These are phyloP conservation scores for Paracoccidioides brasiliensis DNA, from an alignment of 2,329 filamentous ascomycete species.

Conservation along the genomic window DNA sequence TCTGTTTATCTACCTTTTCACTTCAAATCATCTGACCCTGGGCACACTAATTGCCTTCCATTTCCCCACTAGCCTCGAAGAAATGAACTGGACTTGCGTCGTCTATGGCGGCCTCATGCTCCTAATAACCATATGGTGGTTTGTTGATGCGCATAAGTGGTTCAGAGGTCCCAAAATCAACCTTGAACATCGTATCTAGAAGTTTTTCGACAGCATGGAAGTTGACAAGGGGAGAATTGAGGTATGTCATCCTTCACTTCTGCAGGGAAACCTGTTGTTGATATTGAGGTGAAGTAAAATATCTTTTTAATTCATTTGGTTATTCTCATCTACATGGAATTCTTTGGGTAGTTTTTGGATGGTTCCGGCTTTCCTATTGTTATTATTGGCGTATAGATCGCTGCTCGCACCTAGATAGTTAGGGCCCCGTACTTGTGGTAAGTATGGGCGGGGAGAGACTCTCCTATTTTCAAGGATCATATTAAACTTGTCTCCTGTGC, in stretches of 20 bases:
- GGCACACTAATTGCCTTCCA: not conserved
- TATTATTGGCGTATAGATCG: no score
- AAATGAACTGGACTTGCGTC: conserved; percentile 58
- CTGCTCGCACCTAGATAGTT: no score
- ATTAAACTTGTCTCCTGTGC: no score
- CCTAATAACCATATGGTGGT: conserved; percentile 47
- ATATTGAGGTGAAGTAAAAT: not conserved
- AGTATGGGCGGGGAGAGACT: no score
- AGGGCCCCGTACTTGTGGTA: no score
- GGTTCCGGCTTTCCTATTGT: not conserved
- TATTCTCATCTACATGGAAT: not conserved
- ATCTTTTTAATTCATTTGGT: not conserved
- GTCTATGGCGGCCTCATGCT: conserved; percentile 55
- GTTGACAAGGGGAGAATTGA: not conserved
- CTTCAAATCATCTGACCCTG: conserved; percentile 5
- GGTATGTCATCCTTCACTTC: not conserved
- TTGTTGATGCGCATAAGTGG: conserved; percentile 51
- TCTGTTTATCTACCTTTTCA: not conserved
- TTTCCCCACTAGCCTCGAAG: conserved; percentile 19
- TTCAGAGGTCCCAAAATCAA: conserved; percentile 60
- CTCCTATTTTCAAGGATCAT: no score
- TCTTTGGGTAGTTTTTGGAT: not conserved
- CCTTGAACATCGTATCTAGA: conserved; percentile 37
- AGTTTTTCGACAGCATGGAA: not conserved
- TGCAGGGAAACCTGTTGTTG: not conserved